Percentiles rank a stretch among this genome's conserved stretches.
phyloP scores from a whole-genome alignment of 2,329 filamentous ascomycete genomes.

The Trichoderma lentiforme region DNA sequence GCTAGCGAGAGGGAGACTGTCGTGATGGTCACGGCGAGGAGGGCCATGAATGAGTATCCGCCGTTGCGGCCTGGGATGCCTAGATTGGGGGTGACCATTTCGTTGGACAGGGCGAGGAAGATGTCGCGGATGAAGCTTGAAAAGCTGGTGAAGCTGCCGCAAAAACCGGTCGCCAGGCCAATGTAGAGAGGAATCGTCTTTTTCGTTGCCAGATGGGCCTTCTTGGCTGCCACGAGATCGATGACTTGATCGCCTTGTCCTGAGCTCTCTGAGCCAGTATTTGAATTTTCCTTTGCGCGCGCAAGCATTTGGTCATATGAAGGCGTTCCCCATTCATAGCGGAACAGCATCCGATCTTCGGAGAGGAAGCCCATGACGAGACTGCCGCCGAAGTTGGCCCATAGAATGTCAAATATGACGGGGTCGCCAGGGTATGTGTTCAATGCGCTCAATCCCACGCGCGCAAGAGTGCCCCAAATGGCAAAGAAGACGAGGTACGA shows the following conservation, averaged over 20 bases:
- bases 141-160: conserved; percentile 86
- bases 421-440: conserved; percentile 78
- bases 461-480: conserved; percentile 76
- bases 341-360: conserved; percentile 75
- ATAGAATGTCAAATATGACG: conserved; percentile 69
- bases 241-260: conserved; percentile 22
- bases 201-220: conserved; percentile 63
- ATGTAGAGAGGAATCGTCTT: conserved; percentile 88
- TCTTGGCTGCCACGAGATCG: conserved; percentile 46
- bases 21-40: conserved; percentile 69
- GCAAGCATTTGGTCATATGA: conserved; percentile 38
- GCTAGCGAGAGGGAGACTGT: conserved; percentile 69
- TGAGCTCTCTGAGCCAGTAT: conserved; percentile 29
- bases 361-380: conserved; percentile 80
- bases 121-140: conserved; percentile 78
- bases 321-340: conserved; percentile 58
- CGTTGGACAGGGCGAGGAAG: conserved; percentile 77
- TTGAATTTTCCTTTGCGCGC: conserved; percentile 28
- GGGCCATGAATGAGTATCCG: conserved; percentile 79
- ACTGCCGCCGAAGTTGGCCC: conserved; percentile 84
- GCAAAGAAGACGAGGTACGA: conserved; percentile 85
- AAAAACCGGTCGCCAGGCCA: conserved; percentile 81
- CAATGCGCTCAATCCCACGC: conserved; percentile 74
- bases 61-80: conserved; percentile 53
- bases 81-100: conserved; percentile 47